Evolutionary conservation across 1,139 yeast species (phyloP), one percentile per base, ranked within the genome.

Genomic region (Pichia cactophila): DNA sequence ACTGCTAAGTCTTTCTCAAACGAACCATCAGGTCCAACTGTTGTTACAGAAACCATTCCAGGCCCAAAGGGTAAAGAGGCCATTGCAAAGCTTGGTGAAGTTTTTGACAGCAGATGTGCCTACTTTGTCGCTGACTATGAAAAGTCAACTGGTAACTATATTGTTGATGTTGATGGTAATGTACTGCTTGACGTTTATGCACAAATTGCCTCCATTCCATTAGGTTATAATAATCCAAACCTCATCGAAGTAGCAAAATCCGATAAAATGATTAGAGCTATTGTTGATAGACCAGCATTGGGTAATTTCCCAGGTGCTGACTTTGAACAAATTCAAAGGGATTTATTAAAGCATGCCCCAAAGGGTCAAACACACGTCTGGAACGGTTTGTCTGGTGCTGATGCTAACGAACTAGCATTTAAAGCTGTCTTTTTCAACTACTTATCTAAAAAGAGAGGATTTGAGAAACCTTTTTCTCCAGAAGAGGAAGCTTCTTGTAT

Each of bases 361-460:
- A 77, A 78, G 62, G 87, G 86, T 53, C 83, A 80, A 66, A 75
- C 72, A 60, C 70, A 77, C 61, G 75, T 77, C 49, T 86, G 90
- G 88, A 79, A 86, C 17, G 90, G 86, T 41, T 72, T 84, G 59
- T 78, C 88, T 20, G 95, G 95, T 53, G 86, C 90, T 33, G 92
- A 85, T 64, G 94, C 94, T 57, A 83, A 83, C 63, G 94, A 85
- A 68, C 76, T 83, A 63, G 94, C 94, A 11, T 85, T 81, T 74
- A 85, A 85, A 71, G 92, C 94, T 48, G 87, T 86, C 10, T 85
- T 85, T 66, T 79, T 85, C 72, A 82, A 83, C 74, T 82, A 83
- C 67, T 86, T 81, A 61, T 69, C 79, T 47, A 70, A 77, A 63
- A 72, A 72, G 68, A 79, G 90, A 69, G 78, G 80, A 41, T 74